Conservation (phyloP, 2,329 filamentous ascomycete species). For the Cladosporium oxysporum region DNA sequence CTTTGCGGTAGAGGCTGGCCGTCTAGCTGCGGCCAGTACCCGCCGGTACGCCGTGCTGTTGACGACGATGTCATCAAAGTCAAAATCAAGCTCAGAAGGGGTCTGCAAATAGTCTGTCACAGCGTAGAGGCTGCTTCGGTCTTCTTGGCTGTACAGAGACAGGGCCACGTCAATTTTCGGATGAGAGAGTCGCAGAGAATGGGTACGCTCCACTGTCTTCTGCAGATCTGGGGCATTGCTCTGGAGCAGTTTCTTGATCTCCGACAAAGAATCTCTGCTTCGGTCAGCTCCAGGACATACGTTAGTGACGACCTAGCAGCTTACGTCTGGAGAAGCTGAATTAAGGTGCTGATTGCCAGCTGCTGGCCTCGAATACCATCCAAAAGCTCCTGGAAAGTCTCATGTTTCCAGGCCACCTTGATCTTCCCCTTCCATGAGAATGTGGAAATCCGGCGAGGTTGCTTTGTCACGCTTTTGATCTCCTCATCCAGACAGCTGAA, state of each 20-base stretch:
- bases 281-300: neutral
- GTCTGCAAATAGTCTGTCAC: neutral
- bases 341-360: neutral
- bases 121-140: neutral
- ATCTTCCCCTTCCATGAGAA: neutral
- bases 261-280: neutral
- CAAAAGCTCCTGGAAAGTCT: constrained; percentile 1
- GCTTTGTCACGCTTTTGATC: neutral
- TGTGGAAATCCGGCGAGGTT: neutral
- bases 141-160: constrained; percentile 1
- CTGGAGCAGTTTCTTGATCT: neutral
- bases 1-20: neutral
- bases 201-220: neutral
- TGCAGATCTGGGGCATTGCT: neutral
- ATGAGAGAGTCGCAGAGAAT: neutral
- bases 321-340: neutral
- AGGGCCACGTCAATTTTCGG: neutral
- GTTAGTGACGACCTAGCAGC: neutral
- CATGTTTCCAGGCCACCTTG: neutral
- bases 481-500: constrained; percentile 7
- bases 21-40: neutral
- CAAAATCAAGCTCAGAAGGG: neutral
- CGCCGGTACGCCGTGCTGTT: neutral
- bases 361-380: neutral
- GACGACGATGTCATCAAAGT: neutral